Conservation (phyloP, 2,329 filamentous ascomycete species). For the Sarocladium oryzae region DNA sequence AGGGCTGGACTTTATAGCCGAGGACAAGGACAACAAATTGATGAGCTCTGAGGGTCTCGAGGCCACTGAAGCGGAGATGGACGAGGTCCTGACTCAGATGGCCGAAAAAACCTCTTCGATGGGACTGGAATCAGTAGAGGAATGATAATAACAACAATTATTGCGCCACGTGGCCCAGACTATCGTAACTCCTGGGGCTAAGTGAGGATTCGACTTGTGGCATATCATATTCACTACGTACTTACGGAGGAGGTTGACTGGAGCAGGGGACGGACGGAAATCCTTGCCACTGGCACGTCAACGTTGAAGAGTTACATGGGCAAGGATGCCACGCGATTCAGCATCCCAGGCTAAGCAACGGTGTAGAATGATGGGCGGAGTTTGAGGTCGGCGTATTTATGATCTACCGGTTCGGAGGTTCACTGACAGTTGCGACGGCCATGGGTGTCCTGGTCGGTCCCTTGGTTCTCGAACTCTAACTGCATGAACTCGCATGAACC, state of each 20-base stretch:
- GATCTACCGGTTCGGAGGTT: neutral
- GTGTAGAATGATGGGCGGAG: neutral
- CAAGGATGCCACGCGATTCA: conserved; percentile 6
- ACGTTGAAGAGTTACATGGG: conserved; percentile 1
- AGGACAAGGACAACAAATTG: conserved; percentile 61
- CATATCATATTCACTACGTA: neutral
- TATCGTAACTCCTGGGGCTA: neutral
- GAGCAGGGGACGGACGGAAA: neutral
- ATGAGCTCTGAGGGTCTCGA: conserved; percentile 63
- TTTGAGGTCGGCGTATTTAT: neutral
- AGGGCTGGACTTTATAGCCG: conserved; percentile 36
- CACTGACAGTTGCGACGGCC: neutral
- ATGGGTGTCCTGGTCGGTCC: neutral
- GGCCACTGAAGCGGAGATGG: conserved; percentile 55
- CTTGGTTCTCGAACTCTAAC: neutral
- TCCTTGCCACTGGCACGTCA: neutral
- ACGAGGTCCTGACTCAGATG: conserved; percentile 41
- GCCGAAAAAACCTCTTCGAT: conserved; percentile 28
- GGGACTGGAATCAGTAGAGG: neutral
- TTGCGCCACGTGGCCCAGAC: conserved; percentile 1
- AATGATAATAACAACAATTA: neutral
- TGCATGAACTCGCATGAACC: too few species aligned
- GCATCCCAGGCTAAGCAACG: neutral
- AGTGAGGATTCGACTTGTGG: neutral
- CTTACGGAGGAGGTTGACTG: too few species aligned